These are phyloP conservation scores for Hypoxylon lenormandii DNA, from an alignment of 495 filamentous ascomycete genomes.

Conservation along the genomic window DNA sequence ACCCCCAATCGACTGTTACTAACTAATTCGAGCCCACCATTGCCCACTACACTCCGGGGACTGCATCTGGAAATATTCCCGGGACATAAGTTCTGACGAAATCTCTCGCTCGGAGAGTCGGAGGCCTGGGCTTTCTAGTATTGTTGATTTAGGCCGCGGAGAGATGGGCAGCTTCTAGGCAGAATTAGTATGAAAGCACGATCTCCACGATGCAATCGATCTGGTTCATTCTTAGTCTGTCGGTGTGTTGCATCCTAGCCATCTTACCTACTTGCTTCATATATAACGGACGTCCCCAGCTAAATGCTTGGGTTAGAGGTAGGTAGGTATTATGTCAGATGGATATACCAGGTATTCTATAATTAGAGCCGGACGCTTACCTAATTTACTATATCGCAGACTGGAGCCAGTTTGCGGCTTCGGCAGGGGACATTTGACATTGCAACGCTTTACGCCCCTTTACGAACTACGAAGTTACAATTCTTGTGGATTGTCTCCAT, in stretches of 20 bases:
- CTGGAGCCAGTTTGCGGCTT: constrained; percentile 10
- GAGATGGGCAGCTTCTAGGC: constrained; percentile 5
- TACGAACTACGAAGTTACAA: constrained; percentile 4
- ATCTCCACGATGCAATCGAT: background rate
- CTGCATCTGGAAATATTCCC: constrained; percentile 23
- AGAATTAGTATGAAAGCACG: constrained; percentile 4
- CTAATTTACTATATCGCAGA: constrained; percentile 17
- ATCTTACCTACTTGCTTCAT: too few species aligned
- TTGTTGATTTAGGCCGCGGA: constrained; percentile 3
- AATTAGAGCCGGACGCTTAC: constrained; percentile 31
- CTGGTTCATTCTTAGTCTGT: background rate
- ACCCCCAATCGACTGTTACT: constrained; percentile 18
- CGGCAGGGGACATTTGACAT: constrained; percentile 22
- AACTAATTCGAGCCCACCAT: constrained; percentile 20
- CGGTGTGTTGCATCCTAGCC: background rate
- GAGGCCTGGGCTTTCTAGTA: background rate
- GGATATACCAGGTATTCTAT: constrained; percentile 9
- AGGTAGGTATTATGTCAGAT: too few species aligned
- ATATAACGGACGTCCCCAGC: too few species aligned
- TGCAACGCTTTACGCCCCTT: constrained; percentile 8
- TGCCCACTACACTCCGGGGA: constrained; percentile 11
- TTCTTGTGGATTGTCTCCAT: constrained; percentile 6
- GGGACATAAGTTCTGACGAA: background rate
- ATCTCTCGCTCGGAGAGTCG: background rate
- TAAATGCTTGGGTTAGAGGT: too few species aligned